phyloP scores from a whole-genome alignment of 2,329 filamentous ascomycete genomes.

The Fusarium tanahbumbuense region DNA sequence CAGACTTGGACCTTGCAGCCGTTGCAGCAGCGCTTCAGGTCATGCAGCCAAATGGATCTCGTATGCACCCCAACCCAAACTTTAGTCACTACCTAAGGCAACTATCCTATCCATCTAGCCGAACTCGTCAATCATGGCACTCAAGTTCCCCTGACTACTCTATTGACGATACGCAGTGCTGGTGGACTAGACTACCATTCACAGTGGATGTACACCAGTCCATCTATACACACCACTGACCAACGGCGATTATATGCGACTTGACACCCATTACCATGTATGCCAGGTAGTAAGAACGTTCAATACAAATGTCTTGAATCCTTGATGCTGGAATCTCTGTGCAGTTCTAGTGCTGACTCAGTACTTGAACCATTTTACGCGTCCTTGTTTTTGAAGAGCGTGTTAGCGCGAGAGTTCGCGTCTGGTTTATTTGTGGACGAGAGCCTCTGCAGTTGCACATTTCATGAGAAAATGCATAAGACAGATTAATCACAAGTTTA shows the following conservation, averaged over 20 bases:
- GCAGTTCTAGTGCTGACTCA: background rate
- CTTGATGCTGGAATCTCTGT: background rate
- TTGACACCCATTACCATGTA: too few relatives aligned
- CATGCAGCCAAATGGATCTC: background rate
- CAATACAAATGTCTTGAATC: background rate
- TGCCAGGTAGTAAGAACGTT: too few relatives aligned
- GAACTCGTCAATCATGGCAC: background rate
- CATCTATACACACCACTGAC: background rate
- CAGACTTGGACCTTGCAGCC: background rate
- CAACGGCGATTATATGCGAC: too few relatives aligned
- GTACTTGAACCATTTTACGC: background rate
- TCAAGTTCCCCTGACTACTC: background rate
- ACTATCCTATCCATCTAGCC: background rate
- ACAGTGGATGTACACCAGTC: background rate
- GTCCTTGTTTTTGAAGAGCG: background rate
- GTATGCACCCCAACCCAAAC: background rate
- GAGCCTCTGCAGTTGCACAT: background rate
- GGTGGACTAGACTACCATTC: background rate
- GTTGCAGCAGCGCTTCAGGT: background rate
- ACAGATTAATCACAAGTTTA: too few relatives aligned
- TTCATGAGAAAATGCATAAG: fast-evolving
- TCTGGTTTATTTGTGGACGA: too few relatives aligned
- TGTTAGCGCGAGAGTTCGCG: background rate
- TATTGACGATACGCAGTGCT: background rate
- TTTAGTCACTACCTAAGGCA: background rate